Evolutionary conservation across 2,329 filamentous ascomycete species (phyloP), one percentile per base, ranked within the genome.

Genomic region (Microcyclospora tardicrescens): DNA sequence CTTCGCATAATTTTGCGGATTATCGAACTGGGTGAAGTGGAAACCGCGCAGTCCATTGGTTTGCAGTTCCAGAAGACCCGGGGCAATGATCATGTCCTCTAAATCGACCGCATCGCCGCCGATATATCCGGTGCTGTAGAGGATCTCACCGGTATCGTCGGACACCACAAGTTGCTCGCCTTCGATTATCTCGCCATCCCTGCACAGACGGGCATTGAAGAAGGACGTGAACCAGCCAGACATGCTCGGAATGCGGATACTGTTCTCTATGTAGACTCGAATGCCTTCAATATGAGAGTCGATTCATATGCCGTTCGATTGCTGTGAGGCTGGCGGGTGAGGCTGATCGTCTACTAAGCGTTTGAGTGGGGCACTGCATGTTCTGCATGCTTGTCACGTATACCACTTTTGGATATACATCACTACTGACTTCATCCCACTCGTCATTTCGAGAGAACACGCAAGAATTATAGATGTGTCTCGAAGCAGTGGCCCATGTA

Each of bases 11-110:
- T 54, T 56, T 28, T 52, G 44, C 15, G 58, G 51, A 34, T 69
- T 55, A 5, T 63, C 54, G 43, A 64, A 70, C 40, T 68, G 63
- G 2, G 70, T 70, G 41, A 73, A 74, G 47, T 73, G 70, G 37
- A 73, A 72, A 2, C 68, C 69, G 50, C 64, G 61, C 35, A 65
- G 55, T 37, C 68, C 67, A 47, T 75, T 75, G 1, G 67, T 72
- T 43, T 75, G 71, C 5, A 75, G 52, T 42, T 75, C 71, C 15
- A 74, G 56, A 46, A 71, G 72, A 3, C 71, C 72, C 9, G 71
- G 71, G 5, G 70, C 67, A 38, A 74, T 57, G 35, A 74, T 68
- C 34, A 55, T 60, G 31, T 65, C 65, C 30, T 67, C 58, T 10
- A 73, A 51, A 47, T 74, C 69, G 34, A 69, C 52, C 10, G 58